Evolutionary conservation across 179 eudicot genomes (phyloP).

Genomic region (Spinacia oleracea): DNA sequence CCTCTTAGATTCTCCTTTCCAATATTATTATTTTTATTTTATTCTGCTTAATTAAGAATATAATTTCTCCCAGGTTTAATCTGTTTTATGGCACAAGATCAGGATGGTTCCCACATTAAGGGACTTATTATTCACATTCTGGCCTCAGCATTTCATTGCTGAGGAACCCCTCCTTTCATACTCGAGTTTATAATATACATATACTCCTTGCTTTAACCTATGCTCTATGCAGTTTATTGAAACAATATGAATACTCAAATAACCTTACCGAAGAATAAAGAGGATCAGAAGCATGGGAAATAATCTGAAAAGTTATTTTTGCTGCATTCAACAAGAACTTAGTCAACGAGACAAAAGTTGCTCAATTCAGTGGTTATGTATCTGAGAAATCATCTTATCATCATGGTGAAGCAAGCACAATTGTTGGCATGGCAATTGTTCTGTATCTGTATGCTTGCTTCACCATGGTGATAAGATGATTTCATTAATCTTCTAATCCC

Average conservation of each 20-base stretch:
- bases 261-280: constrained; percentile 14
- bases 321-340: constrained; percentile 79
- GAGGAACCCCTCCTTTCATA: constrained; percentile 66
- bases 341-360: constrained; percentile 64
- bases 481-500: constrained; percentile 73
- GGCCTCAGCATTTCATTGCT: constrained; percentile 97
- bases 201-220: neutral
- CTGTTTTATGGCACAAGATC: constrained; percentile 57
- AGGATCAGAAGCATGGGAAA: constrained; percentile 49
- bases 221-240: neutral
- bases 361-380: constrained; percentile 87
- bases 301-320: constrained; percentile 64
- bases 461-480: no score
- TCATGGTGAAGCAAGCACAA: constrained; percentile 87
- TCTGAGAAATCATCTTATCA: constrained; percentile 90
- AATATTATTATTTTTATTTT: neutral
- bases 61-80: neutral
- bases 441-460: no score
- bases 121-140: constrained; percentile 78
- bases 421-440: constrained; percentile 98
- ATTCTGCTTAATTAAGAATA: neutral
- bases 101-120: constrained; percentile 96
- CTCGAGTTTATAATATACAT: constrained; percentile 63
- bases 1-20: neutral
- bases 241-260: neutral